Evolutionary conservation across 768 basidiomycete species (phyloP).

Genomic region (Serendipita vermifera): DNA sequence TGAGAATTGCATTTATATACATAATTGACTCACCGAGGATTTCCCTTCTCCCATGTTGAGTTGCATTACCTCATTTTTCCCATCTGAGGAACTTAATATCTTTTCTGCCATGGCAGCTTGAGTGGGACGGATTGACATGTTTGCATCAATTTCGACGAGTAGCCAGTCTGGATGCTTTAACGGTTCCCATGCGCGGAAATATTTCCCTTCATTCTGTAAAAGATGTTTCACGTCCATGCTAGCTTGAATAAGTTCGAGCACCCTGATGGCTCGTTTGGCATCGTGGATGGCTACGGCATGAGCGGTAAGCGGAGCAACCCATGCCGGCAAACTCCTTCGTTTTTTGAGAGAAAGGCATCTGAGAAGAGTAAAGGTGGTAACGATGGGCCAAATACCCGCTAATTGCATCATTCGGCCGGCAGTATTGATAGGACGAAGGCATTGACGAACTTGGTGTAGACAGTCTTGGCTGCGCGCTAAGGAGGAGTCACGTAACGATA

Average conservation of each 20-base stretch:
- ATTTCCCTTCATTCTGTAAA: not conserved
- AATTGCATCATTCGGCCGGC: not conserved
- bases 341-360: not conserved
- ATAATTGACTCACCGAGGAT: constrained; percentile 25
- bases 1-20: not conserved
- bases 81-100: constrained; percentile 33
- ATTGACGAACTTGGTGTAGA: no score
- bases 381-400: not conserved
- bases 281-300: not conserved
- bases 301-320: not conserved
- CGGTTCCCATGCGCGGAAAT: not conserved
- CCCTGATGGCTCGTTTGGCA: not conserved
- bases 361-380: not conserved
- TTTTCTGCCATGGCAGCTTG: constrained; percentile 32
- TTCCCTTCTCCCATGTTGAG: constrained; percentile 53
- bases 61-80: constrained; percentile 31
- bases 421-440: no score
- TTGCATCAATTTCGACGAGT: constrained; percentile 31
- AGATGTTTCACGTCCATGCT: not conserved
- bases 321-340: not conserved
- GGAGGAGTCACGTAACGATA: no score
- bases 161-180: not conserved
- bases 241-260: not conserved
- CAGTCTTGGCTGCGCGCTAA: no score
- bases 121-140: constrained; percentile 32